Evolutionary conservation across 1,284 basidiomycete genomes (phyloP).

Genomic region (Sutorius eximius): DNA sequence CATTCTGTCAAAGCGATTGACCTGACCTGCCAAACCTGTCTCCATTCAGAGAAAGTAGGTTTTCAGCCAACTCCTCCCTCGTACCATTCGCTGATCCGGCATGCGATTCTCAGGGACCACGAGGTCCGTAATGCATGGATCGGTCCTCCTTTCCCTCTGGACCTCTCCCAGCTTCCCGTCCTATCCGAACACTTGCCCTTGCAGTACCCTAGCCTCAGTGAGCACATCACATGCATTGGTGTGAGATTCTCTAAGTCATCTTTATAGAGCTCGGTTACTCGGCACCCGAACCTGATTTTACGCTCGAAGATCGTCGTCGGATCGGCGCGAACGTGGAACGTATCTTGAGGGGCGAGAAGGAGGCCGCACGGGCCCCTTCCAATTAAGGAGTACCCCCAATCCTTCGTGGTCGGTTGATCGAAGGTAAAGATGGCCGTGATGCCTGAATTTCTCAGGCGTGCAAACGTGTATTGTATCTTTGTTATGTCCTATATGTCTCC

Average conservation of each 20-base stretch:
- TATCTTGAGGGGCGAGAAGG: conserved; percentile 49
- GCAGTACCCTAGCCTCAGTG: conserved; percentile 72
- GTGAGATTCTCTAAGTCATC: background rate
- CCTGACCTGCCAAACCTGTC: background rate
- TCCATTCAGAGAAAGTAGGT: conserved; percentile 37
- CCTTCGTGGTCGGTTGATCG: background rate
- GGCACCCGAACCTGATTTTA: conserved; percentile 39
- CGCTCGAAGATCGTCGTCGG: conserved; percentile 48
- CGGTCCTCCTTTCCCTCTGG: conserved; percentile 64
- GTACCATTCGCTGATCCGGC: background rate
- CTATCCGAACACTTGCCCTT: conserved; percentile 53
- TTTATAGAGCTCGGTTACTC: conserved; percentile 55
- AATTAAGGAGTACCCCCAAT: conserved; percentile 9
- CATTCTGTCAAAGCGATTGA: background rate
- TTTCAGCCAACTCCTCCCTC: background rate
- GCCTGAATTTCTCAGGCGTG: background rate
- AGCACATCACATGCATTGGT: conserved; percentile 14
- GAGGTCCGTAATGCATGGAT: conserved; percentile 69
- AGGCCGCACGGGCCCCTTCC: conserved; percentile 52
- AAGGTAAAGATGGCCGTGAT: background rate
- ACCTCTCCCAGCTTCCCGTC: conserved; percentile 55
- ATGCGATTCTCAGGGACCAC: conserved; percentile 49
- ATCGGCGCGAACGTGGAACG: conserved; percentile 50
- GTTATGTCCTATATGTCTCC: background rate
- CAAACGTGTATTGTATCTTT: background rate